Percentiles rank a stretch among this genome's conserved stretches.
These are phyloP conservation scores for Eucalyptus marginata DNA, from an alignment of 345 rosid genomes.

Conservation along the genomic window DNA sequence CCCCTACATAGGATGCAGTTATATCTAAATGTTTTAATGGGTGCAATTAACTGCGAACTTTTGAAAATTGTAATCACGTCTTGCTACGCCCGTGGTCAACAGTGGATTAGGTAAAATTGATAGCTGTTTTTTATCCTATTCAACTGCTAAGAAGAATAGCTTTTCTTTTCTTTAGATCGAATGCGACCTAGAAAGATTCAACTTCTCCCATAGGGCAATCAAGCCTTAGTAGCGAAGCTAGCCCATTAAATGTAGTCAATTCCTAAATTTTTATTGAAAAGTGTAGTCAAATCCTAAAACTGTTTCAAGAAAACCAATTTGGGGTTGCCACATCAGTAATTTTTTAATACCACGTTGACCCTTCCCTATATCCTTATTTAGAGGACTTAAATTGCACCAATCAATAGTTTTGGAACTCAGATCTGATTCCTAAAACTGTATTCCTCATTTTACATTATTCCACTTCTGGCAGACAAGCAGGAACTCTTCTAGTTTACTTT, in stretches of 20 bases:
- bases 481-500: background rate
- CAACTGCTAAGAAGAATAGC: too few relatives aligned
- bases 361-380: background rate
- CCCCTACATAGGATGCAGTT: background rate
- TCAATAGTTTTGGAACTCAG: background rate
- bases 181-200: too few relatives aligned
- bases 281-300: background rate
- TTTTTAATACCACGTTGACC: background rate
- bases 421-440: background rate
- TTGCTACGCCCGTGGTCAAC: too few relatives aligned
- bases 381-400: background rate
- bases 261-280: background rate
- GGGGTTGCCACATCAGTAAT: background rate
- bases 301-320: background rate
- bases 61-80: background rate
- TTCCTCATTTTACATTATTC: background rate
- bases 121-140: too few relatives aligned
- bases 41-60: background rate
- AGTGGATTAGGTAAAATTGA: too few relatives aligned
- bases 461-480: background rate
- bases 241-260: background rate
- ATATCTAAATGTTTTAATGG: background rate
- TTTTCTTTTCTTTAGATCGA: too few relatives aligned
- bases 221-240: too few relatives aligned
- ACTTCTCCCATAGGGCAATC: too few relatives aligned